Evolutionary conservation across 768 basidiomycete genomes (phyloP), one percentile per base, ranked within the genome.

Genomic region (Phaeolepiota aurea): DNA sequence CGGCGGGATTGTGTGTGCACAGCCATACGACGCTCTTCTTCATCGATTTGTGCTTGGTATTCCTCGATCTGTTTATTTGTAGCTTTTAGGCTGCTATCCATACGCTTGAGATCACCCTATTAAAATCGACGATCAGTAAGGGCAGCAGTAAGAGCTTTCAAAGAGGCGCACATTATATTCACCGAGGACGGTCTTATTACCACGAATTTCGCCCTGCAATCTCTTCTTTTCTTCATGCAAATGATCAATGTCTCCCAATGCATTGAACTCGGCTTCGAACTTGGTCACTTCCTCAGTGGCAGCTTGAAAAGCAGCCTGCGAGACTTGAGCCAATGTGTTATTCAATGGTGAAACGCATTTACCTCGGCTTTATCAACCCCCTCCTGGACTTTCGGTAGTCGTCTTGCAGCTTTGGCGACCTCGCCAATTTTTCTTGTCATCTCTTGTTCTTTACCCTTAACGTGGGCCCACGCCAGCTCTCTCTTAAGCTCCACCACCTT

Each of bases 391-490:
- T 62, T 68, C 14, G 67, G 64, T 12, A 70, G 31, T 18, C 65
- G 54, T 9, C 55, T 50, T 23, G 54, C 44, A 35, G 58, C 31
- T 48, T 57, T 66, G 1, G 61, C 67, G 3, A 52, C 59, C 34
- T 68, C 66, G 28, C 57, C 50, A 28, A 61, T 40, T 39, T 69
- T 64, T 15, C 50, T 47, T 36, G 51, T 50, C 55, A 79, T 42
- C 52, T 80, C 87, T 36, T 64, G 59, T 56, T 87, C 71, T 55
- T 92, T 91, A 5, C 63, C 61, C 11, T 66, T 69, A 15, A 94
- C 86, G 50, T 87, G 83, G 11, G 89, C 76, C 92, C 93, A 96
- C 2, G 89, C 90, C 14, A 87, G 60, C 58, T 92, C 86, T 47
- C 76, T 78, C 67, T 84, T 83, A 38, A 89, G 62, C 22, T 81